Base-by-base conservation (phyloP, 441 rosid genomes). In the Flueggea neowawraea region DNA sequence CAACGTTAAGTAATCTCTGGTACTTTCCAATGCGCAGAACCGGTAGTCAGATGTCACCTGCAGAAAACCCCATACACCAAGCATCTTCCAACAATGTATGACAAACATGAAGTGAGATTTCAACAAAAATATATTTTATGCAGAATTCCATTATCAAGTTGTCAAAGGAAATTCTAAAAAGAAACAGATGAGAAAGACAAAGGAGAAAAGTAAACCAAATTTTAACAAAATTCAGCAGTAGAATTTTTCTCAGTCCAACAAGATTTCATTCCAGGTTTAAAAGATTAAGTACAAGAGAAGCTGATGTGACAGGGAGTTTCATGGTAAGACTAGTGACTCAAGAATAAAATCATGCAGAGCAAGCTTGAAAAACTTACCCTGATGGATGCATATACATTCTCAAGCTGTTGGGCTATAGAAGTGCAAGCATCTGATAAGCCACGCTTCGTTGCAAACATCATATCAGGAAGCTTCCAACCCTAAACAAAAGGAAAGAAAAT, bases 401-500 rank as follows among this genome's bases (percentile, higher is more conserved):
- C 96, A 64, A 95, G 95, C 67, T 88, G 89, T 69, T 73, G 80
- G 72, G 89, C 94, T 58, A 95, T 77, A 56, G 80, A 70, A 67
- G 78, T 75, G 65, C 96, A 81, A 48, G 98, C 97, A 70, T 91
- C 99, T 62, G 94, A 80, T 63, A 95, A 80, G 74, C 95, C 75
- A 61, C 96, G 92, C 60, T 84, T 87, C 4, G 99, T 91, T n/a
- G 97, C 97, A 83, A 95, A 95, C 97, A 84, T 89, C 82, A 95
- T 63, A 81, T 91, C 95, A 61, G 97, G 96, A 83, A 95, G 89
- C 61, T 84, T 89, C 96, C 96, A 91, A 7, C 99, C 99, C 99
- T 95, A n/a, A n/a, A 54, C 52, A 62, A 70, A 52, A 36, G 67
- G 3, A 51, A 31, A 63, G 52, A 10, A 28, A 56, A 50, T 43